A percentile compares a stretch with the other conserved stretches of the same genome.
phyloP scores from a whole-genome alignment of 441 rosid genomes.

The Gossypium aridum region DNA sequence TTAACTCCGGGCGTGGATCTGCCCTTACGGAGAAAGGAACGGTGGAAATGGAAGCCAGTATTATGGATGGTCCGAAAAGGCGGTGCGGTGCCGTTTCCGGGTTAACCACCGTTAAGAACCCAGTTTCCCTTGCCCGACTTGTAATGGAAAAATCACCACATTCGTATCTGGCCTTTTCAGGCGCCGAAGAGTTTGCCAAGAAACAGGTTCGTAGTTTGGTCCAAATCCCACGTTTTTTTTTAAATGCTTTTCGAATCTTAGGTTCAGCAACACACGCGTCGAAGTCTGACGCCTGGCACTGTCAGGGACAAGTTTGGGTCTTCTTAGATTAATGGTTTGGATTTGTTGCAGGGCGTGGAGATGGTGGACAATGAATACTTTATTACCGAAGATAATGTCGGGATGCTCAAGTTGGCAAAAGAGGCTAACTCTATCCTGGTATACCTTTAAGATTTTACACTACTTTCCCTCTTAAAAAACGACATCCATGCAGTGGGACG shows the following conservation, averaged over 20 bases:
- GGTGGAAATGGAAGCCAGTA: conserved; percentile 97
- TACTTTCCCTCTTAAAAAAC: not conserved
- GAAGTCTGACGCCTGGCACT: not conserved
- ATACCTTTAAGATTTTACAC: not conserved
- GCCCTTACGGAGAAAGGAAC: conserved; percentile 85
- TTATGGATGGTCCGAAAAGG: conserved; percentile 81
- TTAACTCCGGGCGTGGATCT: conserved; percentile 95
- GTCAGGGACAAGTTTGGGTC: not conserved
- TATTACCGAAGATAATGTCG: conserved; percentile 71
- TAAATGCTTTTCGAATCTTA: not conserved
- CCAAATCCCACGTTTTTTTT: not conserved
- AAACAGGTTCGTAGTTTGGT: conserved; percentile 42
- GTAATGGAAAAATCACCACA: conserved; percentile 97
- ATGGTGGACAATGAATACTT: conserved; percentile 69
- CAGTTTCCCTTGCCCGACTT: conserved; percentile 80
- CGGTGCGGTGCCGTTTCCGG: conserved; percentile 93
- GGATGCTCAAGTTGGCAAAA: conserved; percentile 75
- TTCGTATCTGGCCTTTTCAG: conserved; percentile 83
- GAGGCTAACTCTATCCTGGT: conserved; percentile 90
- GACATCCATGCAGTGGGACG: not conserved
- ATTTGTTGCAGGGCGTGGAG: conserved; percentile 56
- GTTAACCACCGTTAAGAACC: conserved; percentile 77
- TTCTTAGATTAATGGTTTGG: not conserved
- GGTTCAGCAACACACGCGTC: not conserved
- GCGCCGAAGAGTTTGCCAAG: conserved; percentile 84